These are phyloP conservation scores for Austroboletus rostrupii DNA, from an alignment of 1,284 basidiomycete genomes.

Conservation along the genomic window DNA sequence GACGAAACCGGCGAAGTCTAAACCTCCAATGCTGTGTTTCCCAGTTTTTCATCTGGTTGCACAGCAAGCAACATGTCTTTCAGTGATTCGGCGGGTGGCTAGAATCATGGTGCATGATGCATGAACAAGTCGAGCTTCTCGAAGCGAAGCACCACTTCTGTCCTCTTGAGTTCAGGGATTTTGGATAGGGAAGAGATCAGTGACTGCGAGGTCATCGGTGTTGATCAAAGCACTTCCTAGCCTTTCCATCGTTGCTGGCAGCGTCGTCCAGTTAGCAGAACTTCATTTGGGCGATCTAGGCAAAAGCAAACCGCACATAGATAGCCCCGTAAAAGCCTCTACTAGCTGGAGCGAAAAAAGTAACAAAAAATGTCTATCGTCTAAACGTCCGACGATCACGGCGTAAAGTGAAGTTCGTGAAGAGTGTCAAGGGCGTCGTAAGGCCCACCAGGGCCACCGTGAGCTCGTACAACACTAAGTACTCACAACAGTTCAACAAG, in stretches of 20 bases:
- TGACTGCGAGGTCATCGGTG: background rate
- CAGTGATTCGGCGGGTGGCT: constrained; percentile 7
- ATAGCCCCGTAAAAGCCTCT: background rate
- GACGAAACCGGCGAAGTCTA: constrained; percentile 23
- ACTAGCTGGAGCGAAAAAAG: background rate
- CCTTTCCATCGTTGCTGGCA: background rate
- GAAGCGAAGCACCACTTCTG: background rate
- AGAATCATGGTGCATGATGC: background rate
- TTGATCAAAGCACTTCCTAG: background rate
- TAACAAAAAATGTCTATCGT: background rate
- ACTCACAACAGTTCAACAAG: constrained; percentile 3
- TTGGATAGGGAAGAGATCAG: background rate
- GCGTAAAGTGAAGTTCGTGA: background rate
- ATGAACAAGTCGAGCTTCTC: too few species aligned
- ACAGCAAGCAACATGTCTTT: constrained; percentile 3
- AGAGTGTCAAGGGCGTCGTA: background rate
- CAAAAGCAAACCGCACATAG: constrained; percentile 11
- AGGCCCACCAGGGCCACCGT: background rate
- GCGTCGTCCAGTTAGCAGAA: constrained; percentile 3
- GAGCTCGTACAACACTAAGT: background rate
- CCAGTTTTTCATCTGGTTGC: background rate
- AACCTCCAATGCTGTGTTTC: constrained; percentile 22
- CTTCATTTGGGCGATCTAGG: background rate
- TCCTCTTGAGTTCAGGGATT: background rate
- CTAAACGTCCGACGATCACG: background rate